These are phyloP conservation scores for Termitomyces sp. DNA, from an alignment of 768 basidiomycete species.

Conservation along the genomic window DNA sequence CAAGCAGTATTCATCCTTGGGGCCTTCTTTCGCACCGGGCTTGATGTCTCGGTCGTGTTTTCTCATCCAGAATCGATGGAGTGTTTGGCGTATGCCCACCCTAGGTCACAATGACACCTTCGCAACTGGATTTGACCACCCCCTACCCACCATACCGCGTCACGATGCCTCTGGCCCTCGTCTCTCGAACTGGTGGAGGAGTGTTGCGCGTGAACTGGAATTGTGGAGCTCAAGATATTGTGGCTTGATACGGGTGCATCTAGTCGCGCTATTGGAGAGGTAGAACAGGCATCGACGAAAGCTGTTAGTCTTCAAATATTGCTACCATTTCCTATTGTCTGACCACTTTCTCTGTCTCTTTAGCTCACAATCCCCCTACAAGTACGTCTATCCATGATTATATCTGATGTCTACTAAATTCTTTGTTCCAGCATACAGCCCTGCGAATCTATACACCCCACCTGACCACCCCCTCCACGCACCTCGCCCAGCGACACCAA, in stretches of 20 bases:
- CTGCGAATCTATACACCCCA: constrained; percentile 57
- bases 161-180: too few species aligned
- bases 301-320: constrained; percentile 44
- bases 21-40: too few species aligned
- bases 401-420: too few species aligned
- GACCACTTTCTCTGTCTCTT: not conserved
- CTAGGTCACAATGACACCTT: too few species aligned
- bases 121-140: too few species aligned
- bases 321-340: too few species aligned
- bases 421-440: constrained; percentile 58
- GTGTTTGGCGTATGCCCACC: too few species aligned
- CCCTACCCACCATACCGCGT: too few species aligned
- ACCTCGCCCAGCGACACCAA: constrained; percentile 44
- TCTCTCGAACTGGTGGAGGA: constrained; percentile 56
- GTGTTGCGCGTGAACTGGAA: constrained; percentile 65
- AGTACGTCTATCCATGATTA: too few species aligned
- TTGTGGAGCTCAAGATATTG: constrained; percentile 67
- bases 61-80: too few species aligned
- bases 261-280: constrained; percentile 51
- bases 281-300: constrained; percentile 66
- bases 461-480: constrained; percentile 59
- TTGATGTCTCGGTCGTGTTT: too few species aligned
- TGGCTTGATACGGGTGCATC: constrained; percentile 42
- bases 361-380: constrained; percentile 57
- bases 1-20: too few species aligned